Evolutionary conservation across 805 yeast genomes (phyloP).

Genomic region (Myxozyma monticola): DNA sequence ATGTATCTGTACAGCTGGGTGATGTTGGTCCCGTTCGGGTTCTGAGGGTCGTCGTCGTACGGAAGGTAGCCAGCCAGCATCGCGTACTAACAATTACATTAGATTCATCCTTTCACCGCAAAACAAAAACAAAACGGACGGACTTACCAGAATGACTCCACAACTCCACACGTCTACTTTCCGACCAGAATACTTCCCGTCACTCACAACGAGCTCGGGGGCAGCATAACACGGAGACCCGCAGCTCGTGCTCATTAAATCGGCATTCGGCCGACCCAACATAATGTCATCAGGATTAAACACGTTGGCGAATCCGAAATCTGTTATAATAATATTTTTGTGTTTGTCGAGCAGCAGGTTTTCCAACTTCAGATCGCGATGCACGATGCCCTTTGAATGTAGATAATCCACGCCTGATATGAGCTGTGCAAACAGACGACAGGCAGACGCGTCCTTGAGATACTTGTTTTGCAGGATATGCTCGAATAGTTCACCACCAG

Average conservation of each 20-base stretch:
- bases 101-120: neutral
- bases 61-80: conserved; percentile 97
- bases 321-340: conserved; percentile 81
- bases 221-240: conserved; percentile 99
- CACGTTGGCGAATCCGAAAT: conserved; percentile 93
- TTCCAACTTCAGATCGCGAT: conserved; percentile 74
- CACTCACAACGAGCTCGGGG: conserved; percentile 89
- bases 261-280: conserved; percentile 40
- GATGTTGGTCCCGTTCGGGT: conserved; percentile 95
- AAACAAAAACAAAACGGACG: neutral
- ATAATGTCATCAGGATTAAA: conserved; percentile 42
- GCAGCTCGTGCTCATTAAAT: conserved; percentile 89
- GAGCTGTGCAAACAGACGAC: conserved; percentile 85
- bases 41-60: conserved; percentile 94
- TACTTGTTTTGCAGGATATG: conserved; percentile 83
- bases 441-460: conserved; percentile 82
- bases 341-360: conserved; percentile 78
- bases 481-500: conserved; percentile 96
- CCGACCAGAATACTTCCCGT: conserved; percentile 83
- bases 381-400: conserved; percentile 78
- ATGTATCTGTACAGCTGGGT: conserved; percentile 88
- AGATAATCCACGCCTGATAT: conserved; percentile 90
- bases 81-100: conserved; percentile 60
- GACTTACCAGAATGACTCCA: conserved; percentile 69
- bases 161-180: conserved; percentile 97